A percentile compares a stretch with the other conserved stretches of the same genome.
These are phyloP conservation scores for Xenosphaeropsis pyriputrescens DNA, from an alignment of 2,329 filamentous ascomycete genomes.

Conservation along the genomic window DNA sequence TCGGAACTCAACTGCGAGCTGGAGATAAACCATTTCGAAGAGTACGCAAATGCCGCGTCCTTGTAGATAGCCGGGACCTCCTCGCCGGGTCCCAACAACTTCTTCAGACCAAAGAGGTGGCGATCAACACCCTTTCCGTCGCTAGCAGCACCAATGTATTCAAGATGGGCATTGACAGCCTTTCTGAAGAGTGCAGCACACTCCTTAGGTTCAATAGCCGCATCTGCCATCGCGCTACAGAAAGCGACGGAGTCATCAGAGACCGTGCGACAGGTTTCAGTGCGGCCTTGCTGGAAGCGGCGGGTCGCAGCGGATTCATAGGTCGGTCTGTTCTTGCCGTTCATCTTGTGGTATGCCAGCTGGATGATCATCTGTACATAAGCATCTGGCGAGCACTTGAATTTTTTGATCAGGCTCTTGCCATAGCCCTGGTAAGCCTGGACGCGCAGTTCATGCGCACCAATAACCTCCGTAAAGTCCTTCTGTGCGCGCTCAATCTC, in stretches of 20 bases:
- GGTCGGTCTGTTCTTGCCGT: slow-evolving; percentile 91
- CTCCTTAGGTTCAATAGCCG: slow-evolving; percentile 43
- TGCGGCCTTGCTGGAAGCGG: slow-evolving; percentile 90
- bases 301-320: slow-evolving; percentile 94
- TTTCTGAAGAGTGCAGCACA: slow-evolving; percentile 66
- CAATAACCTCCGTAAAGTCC: slow-evolving; percentile 73
- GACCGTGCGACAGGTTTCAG: slow-evolving; percentile 87
- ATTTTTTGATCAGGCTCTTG: slow-evolving; percentile 98
- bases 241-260: slow-evolving; percentile 86
- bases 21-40: slow-evolving; percentile 76
- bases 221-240: slow-evolving; percentile 74
- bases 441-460: slow-evolving; percentile 78
- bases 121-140: slow-evolving; percentile 91
- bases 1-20: slow-evolving; percentile 85
- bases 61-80: slow-evolving; percentile 70
- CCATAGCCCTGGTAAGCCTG: slow-evolving; percentile 96
- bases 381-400: slow-evolving; percentile 94
- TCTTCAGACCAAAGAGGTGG: slow-evolving; percentile 95
- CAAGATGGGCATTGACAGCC: slow-evolving; percentile 67
- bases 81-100: slow-evolving; percentile 68
- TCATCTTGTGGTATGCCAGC: slow-evolving; percentile 97
- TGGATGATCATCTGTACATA: slow-evolving; percentile 99
- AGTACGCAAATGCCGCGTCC: slow-evolving; percentile 78
- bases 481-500: slow-evolving; percentile 67
- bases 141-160: slow-evolving; percentile 80